Evolutionary conservation across 2,329 filamentous ascomycete species (phyloP), one percentile per base, ranked within the genome.

Genomic region (Thielaviopsis punctulata): DNA sequence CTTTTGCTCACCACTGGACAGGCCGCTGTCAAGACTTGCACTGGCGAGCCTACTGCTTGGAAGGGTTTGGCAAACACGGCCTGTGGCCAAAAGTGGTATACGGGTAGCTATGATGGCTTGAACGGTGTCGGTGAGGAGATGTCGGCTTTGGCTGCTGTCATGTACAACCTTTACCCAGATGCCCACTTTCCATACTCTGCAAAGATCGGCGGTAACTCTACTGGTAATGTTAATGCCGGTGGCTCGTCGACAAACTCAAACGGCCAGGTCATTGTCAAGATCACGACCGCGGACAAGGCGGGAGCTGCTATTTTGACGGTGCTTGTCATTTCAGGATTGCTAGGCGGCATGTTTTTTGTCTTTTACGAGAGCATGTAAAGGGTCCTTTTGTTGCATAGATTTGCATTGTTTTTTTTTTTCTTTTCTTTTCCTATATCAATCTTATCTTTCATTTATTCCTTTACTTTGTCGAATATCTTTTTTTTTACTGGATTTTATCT

Each of bases 81-180:
- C 7, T 87, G 83, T 62, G 82, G 82, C n/a, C 77, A 82, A 59
- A 68, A 69, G 51, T 86, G 82, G 82, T 59, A 64, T 7, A 65
- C 63, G 19, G 65, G 63, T 4, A 62, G 58, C 2, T 85, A 76
- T 59, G 82, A 86, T 60, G 76, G 75, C 4, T 61, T 66, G 19
- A 68, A 68, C 12, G 82, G 82, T 51, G 79, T 86, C 8, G 82
- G 82, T 43, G 71, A 82, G 62, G 78, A 85, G 69, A 82, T 86
- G 73, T 80, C 75, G 58, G 80, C 78, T 0, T 67, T 84, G 23
- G 73, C 76, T 23, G 73, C 80, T 12, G 66, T 86, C 57, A 77
- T 78, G 63, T 79, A 79, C 53, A 75, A 73, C 44, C 67, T 84
- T 10, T 64, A 78, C 41, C 62, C 67, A 43, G 61, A 63, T n/a